These are phyloP conservation scores for Diplocarpon rosae DNA, from an alignment of 2,329 filamentous ascomycete species.

Conservation along the genomic window DNA sequence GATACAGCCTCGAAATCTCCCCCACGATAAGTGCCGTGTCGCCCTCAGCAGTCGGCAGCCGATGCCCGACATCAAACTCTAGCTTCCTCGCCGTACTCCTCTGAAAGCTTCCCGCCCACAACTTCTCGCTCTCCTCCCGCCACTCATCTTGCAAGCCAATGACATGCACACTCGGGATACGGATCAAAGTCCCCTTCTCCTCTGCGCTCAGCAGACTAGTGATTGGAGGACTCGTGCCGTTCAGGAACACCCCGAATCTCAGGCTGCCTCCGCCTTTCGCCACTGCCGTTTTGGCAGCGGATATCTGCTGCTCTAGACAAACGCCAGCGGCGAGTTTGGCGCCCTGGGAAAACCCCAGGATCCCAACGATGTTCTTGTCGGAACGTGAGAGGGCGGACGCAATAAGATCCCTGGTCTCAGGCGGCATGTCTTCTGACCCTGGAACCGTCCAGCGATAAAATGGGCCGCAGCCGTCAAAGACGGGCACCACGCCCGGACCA, in stretches of 20 bases:
- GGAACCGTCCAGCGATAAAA: slow-evolving; percentile 14
- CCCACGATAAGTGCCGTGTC: slow-evolving; percentile 16
- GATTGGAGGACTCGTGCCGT: slow-evolving; percentile 13
- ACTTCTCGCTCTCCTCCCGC: slow-evolving; percentile 9
- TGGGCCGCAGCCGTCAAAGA: slow-evolving; percentile 28
- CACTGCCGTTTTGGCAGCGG: neutral
- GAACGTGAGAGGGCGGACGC: slow-evolving; percentile 2
- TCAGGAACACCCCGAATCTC: slow-evolving; percentile 16
- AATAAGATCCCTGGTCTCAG: slow-evolving; percentile 7
- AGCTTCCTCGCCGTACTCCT: slow-evolving; percentile 8
- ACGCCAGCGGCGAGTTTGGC: slow-evolving; percentile 50
- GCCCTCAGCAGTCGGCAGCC: slow-evolving; percentile 13
- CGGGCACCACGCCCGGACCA: slow-evolving; percentile 49
- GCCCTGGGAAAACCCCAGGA: slow-evolving; percentile 58
- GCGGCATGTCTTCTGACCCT: slow-evolving; percentile 4
- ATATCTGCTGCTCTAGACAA: slow-evolving; percentile 47
- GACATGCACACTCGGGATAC: slow-evolving; percentile 17
- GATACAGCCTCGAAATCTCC: slow-evolving; percentile 17
- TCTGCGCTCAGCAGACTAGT: slow-evolving; percentile 3
- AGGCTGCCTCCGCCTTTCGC: neutral
- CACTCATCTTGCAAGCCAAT: slow-evolving; percentile 19
- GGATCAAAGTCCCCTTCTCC: slow-evolving; percentile 10
- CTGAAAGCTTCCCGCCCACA: slow-evolving; percentile 15
- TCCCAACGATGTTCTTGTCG: slow-evolving; percentile 37
- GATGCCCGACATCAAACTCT: slow-evolving; percentile 19